phyloP scores from a whole-genome alignment of 2,329 filamentous ascomycete species.

The Sporothrix dimorphospora region DNA sequence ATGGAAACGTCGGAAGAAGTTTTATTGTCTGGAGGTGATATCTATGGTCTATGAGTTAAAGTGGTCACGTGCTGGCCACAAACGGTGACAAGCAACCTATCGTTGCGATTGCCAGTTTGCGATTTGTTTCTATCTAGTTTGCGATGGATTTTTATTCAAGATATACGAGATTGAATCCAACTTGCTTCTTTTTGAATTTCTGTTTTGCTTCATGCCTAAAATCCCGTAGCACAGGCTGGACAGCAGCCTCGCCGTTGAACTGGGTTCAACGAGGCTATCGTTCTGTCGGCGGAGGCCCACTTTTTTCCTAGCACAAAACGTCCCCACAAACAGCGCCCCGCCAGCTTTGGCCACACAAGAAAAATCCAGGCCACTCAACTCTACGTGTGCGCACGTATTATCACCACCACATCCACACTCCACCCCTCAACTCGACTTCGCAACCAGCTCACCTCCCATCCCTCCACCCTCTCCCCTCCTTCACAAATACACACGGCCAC shows the following conservation, averaged over 20 bases:
- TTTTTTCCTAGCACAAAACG: conserved; percentile 6
- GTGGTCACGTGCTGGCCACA: background rate
- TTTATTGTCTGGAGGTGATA: background rate
- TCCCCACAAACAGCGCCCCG: conserved; percentile 11
- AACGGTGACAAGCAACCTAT: background rate
- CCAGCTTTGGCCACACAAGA: conserved; percentile 25
- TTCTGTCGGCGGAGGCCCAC: background rate
- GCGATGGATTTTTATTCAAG: background rate
- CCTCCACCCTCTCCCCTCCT: background rate
- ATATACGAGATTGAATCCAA: background rate
- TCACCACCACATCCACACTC: conserved; percentile 4
- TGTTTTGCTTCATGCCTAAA: background rate
- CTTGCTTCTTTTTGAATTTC: background rate
- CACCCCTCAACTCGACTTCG: background rate
- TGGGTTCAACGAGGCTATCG: background rate
- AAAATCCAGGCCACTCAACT: conserved; percentile 24
- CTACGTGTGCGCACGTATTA: background rate
- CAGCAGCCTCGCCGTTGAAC: conserved; percentile 6
- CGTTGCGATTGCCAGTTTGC: background rate
- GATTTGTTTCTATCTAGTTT: background rate
- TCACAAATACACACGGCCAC: conserved; percentile 32
- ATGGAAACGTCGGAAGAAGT: background rate
- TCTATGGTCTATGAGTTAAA: background rate
- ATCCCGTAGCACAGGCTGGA: background rate
- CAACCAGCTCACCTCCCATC: background rate